Base-by-base conservation (phyloP, 805 yeast species). In the Zygoascus flipseniorum region DNA sequence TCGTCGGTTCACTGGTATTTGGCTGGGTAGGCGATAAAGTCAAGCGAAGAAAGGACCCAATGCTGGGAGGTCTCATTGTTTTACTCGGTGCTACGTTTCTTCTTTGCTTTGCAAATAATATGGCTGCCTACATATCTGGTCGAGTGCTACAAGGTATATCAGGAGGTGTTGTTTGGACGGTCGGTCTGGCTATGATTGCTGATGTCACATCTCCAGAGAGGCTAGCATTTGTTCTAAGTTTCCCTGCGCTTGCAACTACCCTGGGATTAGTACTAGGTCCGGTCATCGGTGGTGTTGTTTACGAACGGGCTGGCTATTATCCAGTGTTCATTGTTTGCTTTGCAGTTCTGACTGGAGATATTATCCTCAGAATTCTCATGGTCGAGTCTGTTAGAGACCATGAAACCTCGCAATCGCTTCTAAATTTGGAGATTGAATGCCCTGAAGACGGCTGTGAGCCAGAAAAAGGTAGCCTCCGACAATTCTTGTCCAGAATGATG, bases 81-180 rank as follows among this genome's bases (percentile, higher is more conserved):
- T 54, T 69, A n/a, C 51, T 64, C 8, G 70, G 59, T 2, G 61
- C 71, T 5, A 67, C 71, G 0, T 47, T 61, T n/a, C 52, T 68
- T 43, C 56, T 66, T 5, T 57, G 62, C 39, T 57, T 67, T 42
- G 56, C 68, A 13, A 54, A 50, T 16, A 51, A 55, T 5, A 50
- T 61, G 14, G 60, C 60, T 46, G 47, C 64, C 31, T 66, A 61
- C 50, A 54, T 61, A 35, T 51, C 62, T 20, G 71, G 69, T 28
- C 60, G 72, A n/a, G 37, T 63, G 9, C 47, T 68, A 16, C 72
- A 68, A 49, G 72, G 72, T 8, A 43, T 64, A 8, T 62, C 71
- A 14, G 69, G 60, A 14, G 67, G 65, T 10, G 55, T 65, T 8
- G 69, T 67, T 16, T 68, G 72, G 72, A 59, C 65, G 2, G 68